Conservation (phyloP, 2,329 filamentous ascomycete genomes). For the Aspergillus sojae region DNA sequence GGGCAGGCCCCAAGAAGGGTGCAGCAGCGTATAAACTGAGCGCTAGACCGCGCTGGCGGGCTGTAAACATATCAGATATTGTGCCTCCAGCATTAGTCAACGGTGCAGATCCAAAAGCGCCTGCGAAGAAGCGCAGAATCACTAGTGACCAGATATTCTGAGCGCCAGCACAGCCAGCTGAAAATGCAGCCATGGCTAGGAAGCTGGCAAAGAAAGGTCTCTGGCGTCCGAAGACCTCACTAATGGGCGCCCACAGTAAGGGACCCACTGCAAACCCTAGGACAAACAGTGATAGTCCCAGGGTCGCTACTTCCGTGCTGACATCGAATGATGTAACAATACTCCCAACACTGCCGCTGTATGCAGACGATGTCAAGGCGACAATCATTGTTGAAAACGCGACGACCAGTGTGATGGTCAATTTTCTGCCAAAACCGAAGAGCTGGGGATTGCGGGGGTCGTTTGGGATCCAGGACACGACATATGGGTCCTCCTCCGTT, state of each 20-base stretch:
- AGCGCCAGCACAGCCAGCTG: constrained; percentile 49
- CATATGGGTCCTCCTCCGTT: constrained; percentile 48
- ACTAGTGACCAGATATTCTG: constrained; percentile 59
- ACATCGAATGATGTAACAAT: constrained; percentile 44
- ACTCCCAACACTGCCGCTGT: constrained; percentile 39
- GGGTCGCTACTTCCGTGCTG: constrained; percentile 43
- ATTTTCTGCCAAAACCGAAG: constrained; percentile 43
- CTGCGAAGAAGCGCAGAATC: constrained; percentile 60
- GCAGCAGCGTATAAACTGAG: constrained; percentile 10
- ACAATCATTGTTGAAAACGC: constrained; percentile 48
- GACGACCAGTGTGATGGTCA: constrained; percentile 43
- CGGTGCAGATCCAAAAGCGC: constrained; percentile 30
- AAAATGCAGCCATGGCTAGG: constrained; percentile 5
- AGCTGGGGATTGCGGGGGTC: constrained; percentile 51
- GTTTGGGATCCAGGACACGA: constrained; percentile 51
- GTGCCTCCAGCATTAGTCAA: constrained; percentile 2
- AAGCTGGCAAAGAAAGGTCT: constrained; percentile 4
- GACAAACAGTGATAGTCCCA: constrained; percentile 34
- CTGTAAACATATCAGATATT: constrained; percentile 10
- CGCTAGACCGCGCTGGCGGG: constrained; percentile 9
- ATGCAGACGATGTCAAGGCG: constrained; percentile 48
- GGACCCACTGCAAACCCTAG: constrained; percentile 34
- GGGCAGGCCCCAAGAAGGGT: constrained; percentile 6
- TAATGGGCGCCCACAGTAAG: constrained; percentile 36
- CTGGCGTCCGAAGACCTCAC: constrained; percentile 52